Conservation (phyloP, 305 asterid genomes). For the Euphrasia arctica region DNA sequence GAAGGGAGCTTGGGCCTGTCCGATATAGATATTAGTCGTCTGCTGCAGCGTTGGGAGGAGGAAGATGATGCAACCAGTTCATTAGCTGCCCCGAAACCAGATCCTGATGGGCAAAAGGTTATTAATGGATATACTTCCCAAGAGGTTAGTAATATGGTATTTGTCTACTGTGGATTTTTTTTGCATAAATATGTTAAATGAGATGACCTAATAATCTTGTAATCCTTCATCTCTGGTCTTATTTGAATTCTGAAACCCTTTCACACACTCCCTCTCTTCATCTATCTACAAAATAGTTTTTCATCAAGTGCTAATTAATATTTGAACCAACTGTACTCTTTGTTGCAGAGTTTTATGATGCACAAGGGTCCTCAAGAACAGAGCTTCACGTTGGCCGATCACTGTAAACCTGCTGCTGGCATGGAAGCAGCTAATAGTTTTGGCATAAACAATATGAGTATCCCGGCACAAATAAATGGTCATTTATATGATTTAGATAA, state of each 20-base stretch:
- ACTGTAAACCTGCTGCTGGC: constrained; percentile 49
- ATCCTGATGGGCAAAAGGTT: constrained; percentile 62
- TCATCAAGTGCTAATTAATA: background rate
- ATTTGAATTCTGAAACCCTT: background rate
- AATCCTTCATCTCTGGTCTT: background rate
- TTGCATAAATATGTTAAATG: background rate
- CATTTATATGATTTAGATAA: constrained; percentile 57
- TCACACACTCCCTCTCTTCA: background rate
- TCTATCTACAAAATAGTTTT: background rate
- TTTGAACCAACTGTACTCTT: constrained; percentile 12
- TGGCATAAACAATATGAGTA: constrained; percentile 47
- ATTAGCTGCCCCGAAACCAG: constrained; percentile 84
- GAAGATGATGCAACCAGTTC: constrained; percentile 98
- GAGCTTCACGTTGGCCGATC: constrained; percentile 53
- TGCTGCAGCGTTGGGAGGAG: constrained; percentile 87
- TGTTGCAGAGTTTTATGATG: constrained; percentile 50
- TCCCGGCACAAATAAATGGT: constrained; percentile 51
- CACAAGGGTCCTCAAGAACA: constrained; percentile 54
- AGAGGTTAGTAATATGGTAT: constrained; percentile 47
- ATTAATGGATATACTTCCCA: constrained; percentile 46
- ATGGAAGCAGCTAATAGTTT: constrained; percentile 41
- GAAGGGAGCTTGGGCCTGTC: constrained; percentile 69
- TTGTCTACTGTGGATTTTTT: background rate
- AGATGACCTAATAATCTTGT: background rate
- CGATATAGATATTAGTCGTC: constrained; percentile 72